phyloP scores from a whole-genome alignment of 116 monocot species.

The Cymodocea nodosa region DNA sequence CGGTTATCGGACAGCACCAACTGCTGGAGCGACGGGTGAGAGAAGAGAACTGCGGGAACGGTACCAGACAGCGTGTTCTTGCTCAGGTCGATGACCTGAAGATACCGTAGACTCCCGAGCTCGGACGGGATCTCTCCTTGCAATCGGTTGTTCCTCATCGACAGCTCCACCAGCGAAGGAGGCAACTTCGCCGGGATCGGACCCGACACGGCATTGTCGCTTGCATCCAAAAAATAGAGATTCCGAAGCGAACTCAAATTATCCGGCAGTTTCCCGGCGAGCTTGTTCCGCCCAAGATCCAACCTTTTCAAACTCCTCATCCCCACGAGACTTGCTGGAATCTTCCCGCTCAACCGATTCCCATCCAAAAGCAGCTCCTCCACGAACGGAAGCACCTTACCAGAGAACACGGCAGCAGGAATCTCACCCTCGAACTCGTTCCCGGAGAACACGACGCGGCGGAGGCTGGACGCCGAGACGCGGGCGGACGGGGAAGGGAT shows the following conservation, averaged over 20 bases:
- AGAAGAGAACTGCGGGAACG: constrained; percentile 29
- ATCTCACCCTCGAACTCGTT: constrained; percentile 40
- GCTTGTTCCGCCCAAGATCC: constrained; percentile 40
- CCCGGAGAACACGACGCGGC: constrained; percentile 39
- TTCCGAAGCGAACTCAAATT: constrained; percentile 10
- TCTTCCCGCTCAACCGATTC: constrained; percentile 34
- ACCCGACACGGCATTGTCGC: constrained; percentile 44
- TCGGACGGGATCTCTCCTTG: constrained; percentile 17
- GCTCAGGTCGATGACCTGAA: constrained; percentile 53
- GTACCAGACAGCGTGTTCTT: constrained; percentile 29
- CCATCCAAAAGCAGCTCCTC: constrained; percentile 30
- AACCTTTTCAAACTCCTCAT: constrained; percentile 23
- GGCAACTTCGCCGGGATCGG: constrained; percentile 25
- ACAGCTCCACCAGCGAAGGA: constrained; percentile 29
- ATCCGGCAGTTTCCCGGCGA: constrained; percentile 29
- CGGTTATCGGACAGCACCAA: constrained; percentile 28
- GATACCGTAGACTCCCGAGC: constrained; percentile 1
- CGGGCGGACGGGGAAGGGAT: constrained; percentile 18
- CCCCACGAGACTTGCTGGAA: constrained; percentile 12
- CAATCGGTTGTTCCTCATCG: constrained; percentile 29
- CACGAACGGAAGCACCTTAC: constrained; percentile 21
- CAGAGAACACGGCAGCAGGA: constrained; percentile 11
- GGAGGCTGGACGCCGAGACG: constrained; percentile 7
- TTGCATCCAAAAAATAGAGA: constrained; percentile 32
- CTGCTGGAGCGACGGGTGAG: constrained; percentile 50